Base-by-base conservation (phyloP, 495 filamentous ascomycete genomes). In the Sphaerosporella brunnea region DNA sequence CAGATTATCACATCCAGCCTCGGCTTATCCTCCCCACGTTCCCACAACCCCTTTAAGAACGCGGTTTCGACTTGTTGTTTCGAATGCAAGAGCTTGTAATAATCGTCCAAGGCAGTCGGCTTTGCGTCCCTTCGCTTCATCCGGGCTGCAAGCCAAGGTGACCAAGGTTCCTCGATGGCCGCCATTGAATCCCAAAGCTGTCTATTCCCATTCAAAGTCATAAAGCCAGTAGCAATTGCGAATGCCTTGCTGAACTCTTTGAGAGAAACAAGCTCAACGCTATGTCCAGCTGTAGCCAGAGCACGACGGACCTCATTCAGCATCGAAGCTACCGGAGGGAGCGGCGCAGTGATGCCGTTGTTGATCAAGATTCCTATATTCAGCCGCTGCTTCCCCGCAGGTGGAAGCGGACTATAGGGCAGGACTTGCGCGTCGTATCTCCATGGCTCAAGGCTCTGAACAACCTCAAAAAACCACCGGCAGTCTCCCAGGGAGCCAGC, bases 1-100 rank as follows among this genome's bases (percentile, higher is more conserved):
- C 70, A 75, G 0, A 90, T 65, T 36, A 90, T 74, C 2, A 78
- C 78, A 64, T 87, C 82, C 1, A 84, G 71, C 7, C 53, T 55
- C 10, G 21, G 49, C 30, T 82, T 74, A 16, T 79, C 70, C 52
- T 68, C 58, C 13, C 58, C 47, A 18, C 60, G 55, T 2, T 52
- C 35, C 65, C 64, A 66, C 38, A 67, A 48, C 0, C 53, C 54
- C 4, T 56, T 15, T 25, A 70, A 63, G 30, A 60, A 60, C 19
- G 66, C 62, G 1, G 60, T 34, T 47, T 66, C 65, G 16, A 67
- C 63, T 23, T 46, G 43, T 65, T 42, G 53, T 1, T 66, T 65
- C 45, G 73, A 72, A 0, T 73, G 64, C 19, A 54, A 64, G 23
- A 75, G 51, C 23, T 75, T 73, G 54, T 63, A 73, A 36, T 64